phyloP scores from a whole-genome alignment of 257 asterid genomes.

The Forsythia suspensa region DNA sequence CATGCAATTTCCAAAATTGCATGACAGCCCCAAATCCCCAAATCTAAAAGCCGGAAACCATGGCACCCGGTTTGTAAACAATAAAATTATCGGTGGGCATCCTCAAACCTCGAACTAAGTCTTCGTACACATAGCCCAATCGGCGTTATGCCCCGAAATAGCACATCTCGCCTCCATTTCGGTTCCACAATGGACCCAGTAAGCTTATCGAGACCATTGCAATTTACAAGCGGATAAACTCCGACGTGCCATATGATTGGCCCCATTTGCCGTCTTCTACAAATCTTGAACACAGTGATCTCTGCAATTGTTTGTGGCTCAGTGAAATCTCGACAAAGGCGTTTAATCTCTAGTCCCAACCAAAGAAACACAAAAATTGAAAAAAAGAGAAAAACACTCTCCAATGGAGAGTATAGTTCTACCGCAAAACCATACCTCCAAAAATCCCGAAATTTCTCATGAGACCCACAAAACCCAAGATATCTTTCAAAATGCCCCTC shows the following conservation, averaged over 20 bases:
- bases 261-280: background rate
- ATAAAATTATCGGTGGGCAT: no score
- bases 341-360: background rate
- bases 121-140: background rate
- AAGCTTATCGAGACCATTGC: background rate
- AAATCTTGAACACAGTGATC: background rate
- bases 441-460: conserved; percentile 30
- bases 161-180: background rate
- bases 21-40: no score
- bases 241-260: background rate
- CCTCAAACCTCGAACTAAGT: no score
- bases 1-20: no score
- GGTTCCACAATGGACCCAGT: no score
- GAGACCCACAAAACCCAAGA: conserved; percentile 21
- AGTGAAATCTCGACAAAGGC: background rate
- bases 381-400: background rate
- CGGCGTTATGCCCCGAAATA: background rate
- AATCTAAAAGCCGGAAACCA: no score
- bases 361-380: no score
- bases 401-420: conserved; percentile 64
- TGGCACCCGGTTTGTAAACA: no score
- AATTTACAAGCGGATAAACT: background rate
- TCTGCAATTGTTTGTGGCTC: background rate
- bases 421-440: conserved; percentile 48
- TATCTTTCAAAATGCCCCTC: conserved; percentile 20